A percentile compares a stretch with the other conserved stretches of the same genome.
phyloP scores from a whole-genome alignment of 2,329 filamentous ascomycete species.

The Fusarium agapanthi region DNA sequence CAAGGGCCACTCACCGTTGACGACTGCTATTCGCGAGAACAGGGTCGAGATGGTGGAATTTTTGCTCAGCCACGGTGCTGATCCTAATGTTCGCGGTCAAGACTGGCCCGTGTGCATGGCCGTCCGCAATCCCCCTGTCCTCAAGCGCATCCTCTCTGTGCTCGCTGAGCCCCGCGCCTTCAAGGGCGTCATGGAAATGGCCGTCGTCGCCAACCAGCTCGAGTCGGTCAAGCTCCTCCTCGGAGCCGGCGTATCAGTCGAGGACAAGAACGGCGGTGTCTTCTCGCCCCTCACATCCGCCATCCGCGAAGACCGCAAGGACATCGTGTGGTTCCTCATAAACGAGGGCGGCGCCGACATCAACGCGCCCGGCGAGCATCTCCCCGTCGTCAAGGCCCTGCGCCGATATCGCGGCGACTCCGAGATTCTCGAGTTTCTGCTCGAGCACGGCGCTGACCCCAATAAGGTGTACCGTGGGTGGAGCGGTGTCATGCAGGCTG shows the following conservation, averaged over 20 bases:
- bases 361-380: slow-evolving; percentile 74
- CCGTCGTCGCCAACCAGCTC: slow-evolving; percentile 72
- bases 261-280: slow-evolving; percentile 77
- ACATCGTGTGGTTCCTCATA: slow-evolving; percentile 69
- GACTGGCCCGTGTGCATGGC: slow-evolving; percentile 79
- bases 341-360: slow-evolving; percentile 69
- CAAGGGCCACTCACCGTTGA: slow-evolving; percentile 69
- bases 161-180: slow-evolving; percentile 68
- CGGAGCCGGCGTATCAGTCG: slow-evolving; percentile 70
- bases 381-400: slow-evolving; percentile 75
- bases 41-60: slow-evolving; percentile 67
- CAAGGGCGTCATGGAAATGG: slow-evolving; percentile 74
- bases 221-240: slow-evolving; percentile 73
- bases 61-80: slow-evolving; percentile 66
- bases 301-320: slow-evolving; percentile 68
- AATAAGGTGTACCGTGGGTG: slow-evolving; percentile 74
- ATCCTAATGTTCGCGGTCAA: slow-evolving; percentile 69
- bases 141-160: slow-evolving; percentile 65
- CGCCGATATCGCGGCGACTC: slow-evolving; percentile 65
- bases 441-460: slow-evolving; percentile 71
- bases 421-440: slow-evolving; percentile 69
- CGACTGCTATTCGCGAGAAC: slow-evolving; percentile 71
- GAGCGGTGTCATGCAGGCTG: slow-evolving; percentile 71
- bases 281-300: slow-evolving; percentile 75
- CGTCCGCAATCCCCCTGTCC: slow-evolving; percentile 66